Evolutionary conservation across 306 rosid genomes (phyloP), one percentile per base, ranked within the genome.

Genomic region (Sicyos edulis): DNA sequence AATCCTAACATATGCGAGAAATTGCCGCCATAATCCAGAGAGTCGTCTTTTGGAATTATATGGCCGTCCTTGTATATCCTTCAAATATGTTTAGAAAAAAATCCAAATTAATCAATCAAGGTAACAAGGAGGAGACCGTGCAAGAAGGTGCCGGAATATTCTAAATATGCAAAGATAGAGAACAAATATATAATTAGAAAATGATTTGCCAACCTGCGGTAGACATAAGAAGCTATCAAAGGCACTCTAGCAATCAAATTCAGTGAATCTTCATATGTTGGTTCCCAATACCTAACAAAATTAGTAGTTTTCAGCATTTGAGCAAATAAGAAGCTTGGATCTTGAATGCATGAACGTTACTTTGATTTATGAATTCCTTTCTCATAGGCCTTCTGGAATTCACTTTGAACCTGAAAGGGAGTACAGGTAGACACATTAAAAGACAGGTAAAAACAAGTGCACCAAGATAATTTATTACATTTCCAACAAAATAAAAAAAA

Each of bases 11-110:
- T 80, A 79, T 86, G 96, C 10, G 99, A 78, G 74, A 91, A 95
- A 83, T 95, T 95, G 64, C 83, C 99, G 82, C 99, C 95, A 80
- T 95, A 95, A 82, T 95, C 99, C 88, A 95, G 75, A 74, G 97
- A 80, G 76, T 91, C 91, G 54, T 91, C 91, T 61, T 79, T 57
- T 16, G 91, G 91, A 72, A 87, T 82, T 79, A 85, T 73, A 69
- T 82, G 76, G 22, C 96, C 97, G 69, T 85, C 95, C 88, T 95
- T 95, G 80, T 80, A 95, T 76, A 78, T 89, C 95, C 99, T 95
- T 81, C 75, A 82, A 52, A 76, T 60, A 76, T 9, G 58, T 14
- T 44, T 12, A 29, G 19, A 60, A 80, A 67, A 71, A 57, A 77
- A 70, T 77, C 69, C 76, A 75, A 79, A 82, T 49, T 75, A 69